phyloP scores from a whole-genome alignment of 192 early-diverging fungal genomes.

The Coemansia sp. region DNA sequence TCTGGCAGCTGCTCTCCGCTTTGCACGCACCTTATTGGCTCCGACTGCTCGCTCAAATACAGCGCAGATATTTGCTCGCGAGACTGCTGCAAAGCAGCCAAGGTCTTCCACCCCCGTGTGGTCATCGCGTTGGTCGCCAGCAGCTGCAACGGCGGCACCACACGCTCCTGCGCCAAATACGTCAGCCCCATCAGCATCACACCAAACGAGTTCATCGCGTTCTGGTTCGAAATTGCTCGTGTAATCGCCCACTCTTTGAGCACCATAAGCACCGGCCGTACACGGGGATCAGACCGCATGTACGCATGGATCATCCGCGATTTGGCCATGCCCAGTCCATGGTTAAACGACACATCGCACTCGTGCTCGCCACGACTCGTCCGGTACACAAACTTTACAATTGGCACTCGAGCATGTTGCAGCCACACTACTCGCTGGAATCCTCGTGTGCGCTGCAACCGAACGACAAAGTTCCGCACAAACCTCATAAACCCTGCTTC shows the following conservation, averaged over 20 bases:
- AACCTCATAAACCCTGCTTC: not conserved
- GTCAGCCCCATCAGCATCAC: slow-evolving; percentile 44
- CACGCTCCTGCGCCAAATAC: slow-evolving; percentile 26
- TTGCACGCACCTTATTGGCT: slow-evolving; percentile 8
- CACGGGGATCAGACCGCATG: slow-evolving; percentile 22
- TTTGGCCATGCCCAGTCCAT: slow-evolving; percentile 19
- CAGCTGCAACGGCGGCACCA: slow-evolving; percentile 46
- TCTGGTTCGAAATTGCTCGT: slow-evolving; percentile 12
- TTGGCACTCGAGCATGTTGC: slow-evolving; percentile 28
- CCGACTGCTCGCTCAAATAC: slow-evolving; percentile 3
- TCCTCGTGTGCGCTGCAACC: not conserved
- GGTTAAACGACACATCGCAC: slow-evolving; percentile 38
- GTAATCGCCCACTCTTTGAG: slow-evolving; percentile 32
- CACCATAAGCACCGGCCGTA: slow-evolving; percentile 18
- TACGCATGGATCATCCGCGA: slow-evolving; percentile 18
- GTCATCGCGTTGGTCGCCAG: slow-evolving; percentile 6
- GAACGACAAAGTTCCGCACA: not conserved
- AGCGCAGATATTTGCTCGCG: slow-evolving; percentile 3
- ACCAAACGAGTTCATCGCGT: slow-evolving; percentile 38
- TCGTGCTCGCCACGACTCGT: not conserved
- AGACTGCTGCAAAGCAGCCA: slow-evolving; percentile 6
- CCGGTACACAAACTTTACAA: slow-evolving; percentile 34
- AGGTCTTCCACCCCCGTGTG: slow-evolving; percentile 1
- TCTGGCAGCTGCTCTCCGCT: not conserved
- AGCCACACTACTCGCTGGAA: slow-evolving; percentile 16